Evolutionary conservation across 192 early-diverging fungal species (phyloP).

Genomic region (Ambispora gerdemannii): DNA sequence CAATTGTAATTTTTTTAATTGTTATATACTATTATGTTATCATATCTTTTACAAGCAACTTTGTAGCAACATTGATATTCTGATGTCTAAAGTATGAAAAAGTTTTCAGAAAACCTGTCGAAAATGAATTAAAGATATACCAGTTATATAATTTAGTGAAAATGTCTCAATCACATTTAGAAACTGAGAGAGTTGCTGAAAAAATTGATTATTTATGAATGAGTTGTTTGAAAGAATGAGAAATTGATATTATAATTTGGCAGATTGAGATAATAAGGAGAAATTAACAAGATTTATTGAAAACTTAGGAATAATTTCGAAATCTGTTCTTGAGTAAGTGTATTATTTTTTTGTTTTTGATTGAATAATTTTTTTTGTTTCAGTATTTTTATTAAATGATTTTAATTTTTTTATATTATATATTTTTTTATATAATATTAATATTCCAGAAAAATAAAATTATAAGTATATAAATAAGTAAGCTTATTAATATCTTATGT

Average conservation of each 20-base stretch:
- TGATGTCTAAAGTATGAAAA: conserved; percentile 5
- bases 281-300: too few relatives aligned
- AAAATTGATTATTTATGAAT: not conserved
- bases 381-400: too few relatives aligned
- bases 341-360: too few relatives aligned
- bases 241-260: not conserved
- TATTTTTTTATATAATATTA: too few relatives aligned
- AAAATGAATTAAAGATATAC: conserved; percentile 18
- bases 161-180: not conserved
- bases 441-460: too few relatives aligned
- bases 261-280: too few relatives aligned
- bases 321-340: too few relatives aligned
- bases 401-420: too few relatives aligned
- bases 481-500: too few relatives aligned
- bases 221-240: not conserved
- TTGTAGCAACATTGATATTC: not conserved
- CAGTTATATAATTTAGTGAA: not conserved
- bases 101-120: conserved; percentile 4
- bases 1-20: not conserved
- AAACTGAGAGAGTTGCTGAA: not conserved
- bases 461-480: too few relatives aligned
- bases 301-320: too few relatives aligned
- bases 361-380: too few relatives aligned
- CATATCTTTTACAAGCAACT: conserved; percentile 1
- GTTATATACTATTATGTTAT: not conserved